Base-by-base conservation (phyloP, 257 asterid genomes). In the Lycium barbarum region DNA sequence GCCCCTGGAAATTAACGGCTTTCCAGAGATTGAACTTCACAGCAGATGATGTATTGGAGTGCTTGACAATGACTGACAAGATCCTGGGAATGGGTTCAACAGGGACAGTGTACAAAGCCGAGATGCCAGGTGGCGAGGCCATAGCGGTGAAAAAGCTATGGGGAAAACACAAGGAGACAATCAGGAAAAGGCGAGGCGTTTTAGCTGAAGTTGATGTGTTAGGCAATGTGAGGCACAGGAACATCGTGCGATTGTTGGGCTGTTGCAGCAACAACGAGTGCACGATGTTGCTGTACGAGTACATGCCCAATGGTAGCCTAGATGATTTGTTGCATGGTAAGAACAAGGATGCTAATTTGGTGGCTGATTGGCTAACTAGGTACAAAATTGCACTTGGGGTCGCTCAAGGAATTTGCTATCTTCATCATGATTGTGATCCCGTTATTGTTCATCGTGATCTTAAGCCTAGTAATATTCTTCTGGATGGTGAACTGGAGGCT, bases 261-360 rank as follows among this genome's bases (percentile, higher is more conserved):
- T 94, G 98, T 84, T 94, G 97, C 53, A 90, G 89, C 65, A 94
- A 92, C 86, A 88, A 88, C 3, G 89, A 85, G 71, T 88, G 94
- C 9, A 93, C 98, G 0, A 94, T 95, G 98, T 59, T 96, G 89
- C 62, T 96, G 68, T 96, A 96, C 22, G 99, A 96, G 85, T 96
- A 93, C 92, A 96, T 94, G 99, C 98, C 97, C 3, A 94, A 96
- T 12, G 99, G 99, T 73, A 96, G 97, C 84, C 67, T 96, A 13
- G 96, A 94, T 36, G 96, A 95, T 54, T 67, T 95, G 59, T 85
- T 95, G 86, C 98, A 95, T 85, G 97, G 98, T 10, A 93, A 88
- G 84, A 92, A 90, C 2, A 94, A 94, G 79, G 89, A 82, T 33
- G 89, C 86, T 17, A 93, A 88, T 86, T 36, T 93, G 89, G 90